A percentile compares a stretch with the other conserved stretches of the same genome.
Conservation (phyloP, 2,329 filamentous ascomycete species). For the Alternaria incomplexa region DNA sequence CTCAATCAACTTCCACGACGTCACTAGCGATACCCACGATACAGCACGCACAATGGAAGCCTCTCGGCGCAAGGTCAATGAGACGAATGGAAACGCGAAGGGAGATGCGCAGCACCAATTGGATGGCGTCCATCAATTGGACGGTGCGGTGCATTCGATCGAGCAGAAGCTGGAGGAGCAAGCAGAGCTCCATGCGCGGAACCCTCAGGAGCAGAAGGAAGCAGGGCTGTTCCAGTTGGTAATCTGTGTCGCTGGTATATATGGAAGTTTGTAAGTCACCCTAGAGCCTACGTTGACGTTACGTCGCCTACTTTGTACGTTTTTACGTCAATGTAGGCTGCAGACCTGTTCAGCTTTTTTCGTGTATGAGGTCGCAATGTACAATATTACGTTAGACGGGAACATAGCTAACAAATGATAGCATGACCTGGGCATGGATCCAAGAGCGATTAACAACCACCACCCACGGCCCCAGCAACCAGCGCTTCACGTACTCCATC, state of each 20-base stretch:
- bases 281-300: not conserved
- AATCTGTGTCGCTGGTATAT: conserved; percentile 92
- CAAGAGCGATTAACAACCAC: conserved; percentile 98
- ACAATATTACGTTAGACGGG: not conserved
- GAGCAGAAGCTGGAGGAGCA: conserved; percentile 41
- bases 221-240: conserved; percentile 76
- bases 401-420: conserved; percentile 27
- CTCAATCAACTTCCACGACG: not conserved
- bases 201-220: conserved; percentile 44
- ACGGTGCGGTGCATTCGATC: conserved; percentile 34
- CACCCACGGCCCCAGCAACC: conserved; percentile 69
- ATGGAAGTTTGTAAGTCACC: conserved; percentile 82
- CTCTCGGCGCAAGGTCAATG: conserved; percentile 30
- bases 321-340: not conserved
- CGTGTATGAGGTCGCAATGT: not conserved
- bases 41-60: conserved; percentile 30
- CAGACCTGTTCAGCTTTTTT: not conserved
- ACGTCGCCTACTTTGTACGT: not conserved
- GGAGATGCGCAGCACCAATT: conserved; percentile 28
- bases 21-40: not conserved
- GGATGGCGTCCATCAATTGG: conserved; percentile 31
- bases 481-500: conserved; percentile 87
- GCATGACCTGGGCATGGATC: conserved; percentile 93
- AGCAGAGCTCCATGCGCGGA: conserved; percentile 39
- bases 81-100: conserved; percentile 30